Conservation (phyloP, 1,284 basidiomycete species). For the Puccinia hordei region DNA sequence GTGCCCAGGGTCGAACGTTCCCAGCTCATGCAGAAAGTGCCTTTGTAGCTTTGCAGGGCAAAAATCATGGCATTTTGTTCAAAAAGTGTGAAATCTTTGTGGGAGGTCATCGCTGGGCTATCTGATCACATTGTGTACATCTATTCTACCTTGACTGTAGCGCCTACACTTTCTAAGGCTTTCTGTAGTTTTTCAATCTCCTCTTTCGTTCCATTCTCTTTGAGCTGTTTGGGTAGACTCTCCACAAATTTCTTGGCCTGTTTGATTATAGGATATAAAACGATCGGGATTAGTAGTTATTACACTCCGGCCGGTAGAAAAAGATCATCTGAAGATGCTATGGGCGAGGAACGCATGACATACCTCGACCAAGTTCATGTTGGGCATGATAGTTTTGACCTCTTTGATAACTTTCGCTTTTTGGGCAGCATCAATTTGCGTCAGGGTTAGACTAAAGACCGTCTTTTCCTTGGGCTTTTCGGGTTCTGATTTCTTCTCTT, state of each 20-base stretch:
- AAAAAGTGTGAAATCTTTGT: too few relatives aligned
- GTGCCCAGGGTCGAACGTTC: too few relatives aligned
- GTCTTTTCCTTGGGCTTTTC: conserved; percentile 99
- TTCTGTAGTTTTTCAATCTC: conserved; percentile 96
- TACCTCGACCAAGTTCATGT: conserved; percentile 92
- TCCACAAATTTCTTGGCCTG: conserved; percentile 99
- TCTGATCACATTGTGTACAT: neutral
- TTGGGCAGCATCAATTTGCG: conserved; percentile 81
- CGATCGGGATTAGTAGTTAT: neutral
- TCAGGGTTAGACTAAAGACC: conserved; percentile 89
- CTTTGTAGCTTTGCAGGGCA: too few relatives aligned
- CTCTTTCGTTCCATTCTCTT: conserved; percentile 95
- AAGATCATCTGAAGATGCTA: conserved; percentile 18
- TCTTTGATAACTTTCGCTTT: conserved; percentile 99
- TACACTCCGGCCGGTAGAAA: neutral
- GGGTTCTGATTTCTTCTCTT: conserved; percentile 61
- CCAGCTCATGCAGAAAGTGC: too few relatives aligned
- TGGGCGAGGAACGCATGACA: conserved; percentile 57
- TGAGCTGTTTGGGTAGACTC: conserved; percentile 86
- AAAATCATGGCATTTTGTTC: too few relatives aligned
- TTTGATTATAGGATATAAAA: conserved; percentile 34
- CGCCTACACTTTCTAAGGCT: conserved; percentile 84
- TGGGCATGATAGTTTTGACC: conserved; percentile 91
- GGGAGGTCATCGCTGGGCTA: neutral
- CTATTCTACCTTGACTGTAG: conserved; percentile 67